Conservation (phyloP, 768 basidiomycete species). For the Clathrus columnatus region DNA sequence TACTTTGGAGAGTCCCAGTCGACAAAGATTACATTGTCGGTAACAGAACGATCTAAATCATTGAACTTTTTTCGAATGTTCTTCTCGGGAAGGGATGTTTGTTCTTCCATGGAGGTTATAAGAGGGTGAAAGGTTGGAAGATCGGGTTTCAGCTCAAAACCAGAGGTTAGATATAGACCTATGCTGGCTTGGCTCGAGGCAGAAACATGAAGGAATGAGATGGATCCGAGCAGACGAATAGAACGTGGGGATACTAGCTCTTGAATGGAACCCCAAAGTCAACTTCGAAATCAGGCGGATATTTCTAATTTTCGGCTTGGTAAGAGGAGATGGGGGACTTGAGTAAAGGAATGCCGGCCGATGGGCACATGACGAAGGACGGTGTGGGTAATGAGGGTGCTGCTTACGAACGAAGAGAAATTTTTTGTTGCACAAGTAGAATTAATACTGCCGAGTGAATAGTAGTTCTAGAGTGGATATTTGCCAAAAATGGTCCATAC, state of each 20-base stretch:
- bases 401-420: too few species aligned
- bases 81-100: not conserved
- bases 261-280: not conserved
- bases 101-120: not conserved
- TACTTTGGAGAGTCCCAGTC: slow-evolving; percentile 5
- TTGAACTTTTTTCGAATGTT: not conserved
- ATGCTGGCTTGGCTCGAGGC: not conserved
- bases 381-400: too few species aligned
- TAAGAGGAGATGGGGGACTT: not conserved
- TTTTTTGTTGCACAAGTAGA: too few species aligned
- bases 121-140: too few species aligned
- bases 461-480: too few species aligned
- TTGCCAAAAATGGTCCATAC: too few species aligned
- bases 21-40: not conserved
- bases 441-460: too few species aligned
- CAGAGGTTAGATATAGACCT: not conserved
- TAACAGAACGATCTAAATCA: not conserved
- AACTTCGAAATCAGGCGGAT: not conserved
- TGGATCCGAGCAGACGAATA: not conserved
- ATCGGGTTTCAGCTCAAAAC: too few species aligned
- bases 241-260: not conserved
- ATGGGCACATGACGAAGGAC: not conserved
- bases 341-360: not conserved
- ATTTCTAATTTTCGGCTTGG: not conserved
- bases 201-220: not conserved